Percentiles rank a stretch among this genome's conserved stretches.
Evolutionary conservation across 208 protist genomes (phyloP).

Genomic region (Leishmania martiniquensis): DNA sequence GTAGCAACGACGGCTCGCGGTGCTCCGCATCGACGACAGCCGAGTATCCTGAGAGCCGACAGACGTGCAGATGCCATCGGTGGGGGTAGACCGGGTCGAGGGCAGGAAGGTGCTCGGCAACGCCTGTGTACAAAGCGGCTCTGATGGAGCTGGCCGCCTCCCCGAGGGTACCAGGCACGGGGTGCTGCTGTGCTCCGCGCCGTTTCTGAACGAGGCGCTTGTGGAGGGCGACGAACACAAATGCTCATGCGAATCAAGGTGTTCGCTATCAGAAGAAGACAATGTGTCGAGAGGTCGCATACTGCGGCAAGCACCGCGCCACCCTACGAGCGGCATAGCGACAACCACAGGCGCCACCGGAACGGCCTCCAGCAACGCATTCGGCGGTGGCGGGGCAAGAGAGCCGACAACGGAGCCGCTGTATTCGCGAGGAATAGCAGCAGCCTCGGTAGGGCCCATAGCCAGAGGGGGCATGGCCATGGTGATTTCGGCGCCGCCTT

Average conservation of each 20-base stretch:
- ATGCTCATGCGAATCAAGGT: no score
- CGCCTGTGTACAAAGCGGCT: neutral
- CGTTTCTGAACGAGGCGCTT: neutral
- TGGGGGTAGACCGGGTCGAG: neutral
- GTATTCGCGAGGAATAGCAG: neutral
- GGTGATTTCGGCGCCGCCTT: neutral
- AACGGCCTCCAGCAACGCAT: neutral
- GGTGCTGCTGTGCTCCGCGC: neutral
- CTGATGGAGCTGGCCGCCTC: neutral
- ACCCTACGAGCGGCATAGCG: neutral
- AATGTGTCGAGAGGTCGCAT: neutral
- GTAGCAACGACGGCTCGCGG: slow-evolving; percentile 1
- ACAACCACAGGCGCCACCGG: neutral
- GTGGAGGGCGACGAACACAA: neutral
- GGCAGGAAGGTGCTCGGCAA: neutral
- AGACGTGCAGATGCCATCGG: neutral
- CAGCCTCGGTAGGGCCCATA: neutral
- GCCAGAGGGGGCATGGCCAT: neutral
- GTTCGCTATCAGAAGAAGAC: neutral
- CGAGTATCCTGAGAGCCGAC: neutral
- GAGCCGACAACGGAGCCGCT: neutral
- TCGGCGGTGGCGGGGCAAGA: neutral
- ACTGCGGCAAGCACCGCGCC: neutral
- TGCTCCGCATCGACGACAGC: neutral
- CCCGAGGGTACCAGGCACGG: neutral